phyloP scores from a whole-genome alignment of 257 asterid species.

The Salvia splendens region DNA sequence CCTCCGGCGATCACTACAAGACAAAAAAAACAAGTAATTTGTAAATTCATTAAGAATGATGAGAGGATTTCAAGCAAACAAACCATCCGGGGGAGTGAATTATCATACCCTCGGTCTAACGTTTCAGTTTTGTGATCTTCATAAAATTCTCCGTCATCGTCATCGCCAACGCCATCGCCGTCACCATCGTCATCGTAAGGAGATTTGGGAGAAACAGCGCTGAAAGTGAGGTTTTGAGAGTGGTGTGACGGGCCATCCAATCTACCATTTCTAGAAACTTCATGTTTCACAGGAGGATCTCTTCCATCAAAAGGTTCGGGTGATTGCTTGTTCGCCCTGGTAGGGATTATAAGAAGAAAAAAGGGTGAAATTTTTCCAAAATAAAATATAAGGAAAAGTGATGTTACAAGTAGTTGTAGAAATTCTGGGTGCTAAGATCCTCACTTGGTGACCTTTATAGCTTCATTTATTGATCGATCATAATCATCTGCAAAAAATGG shows the following conservation, averaged over 20 bases:
- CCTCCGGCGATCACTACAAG: conserved; percentile 70
- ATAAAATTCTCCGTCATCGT: conserved; percentile 50
- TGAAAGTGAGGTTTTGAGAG: conserved; percentile 44
- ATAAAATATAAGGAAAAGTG: background rate
- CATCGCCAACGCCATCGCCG: background rate
- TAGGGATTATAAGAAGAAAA: conserved; percentile 16
- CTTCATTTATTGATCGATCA: conserved; percentile 90
- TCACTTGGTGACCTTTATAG: conserved; percentile 90
- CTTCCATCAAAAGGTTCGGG: conserved; percentile 64
- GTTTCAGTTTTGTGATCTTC: conserved; percentile 53
- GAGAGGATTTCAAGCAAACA: conserved; percentile 3
- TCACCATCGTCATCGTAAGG: conserved; percentile 50
- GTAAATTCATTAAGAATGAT: background rate
- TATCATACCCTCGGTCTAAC: conserved; percentile 71
- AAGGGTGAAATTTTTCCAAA: background rate
- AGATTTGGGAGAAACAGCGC: conserved; percentile 63
- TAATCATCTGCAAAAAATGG: conserved; percentile 71
- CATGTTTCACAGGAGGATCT: conserved; percentile 54
- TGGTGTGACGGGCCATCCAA: conserved; percentile 65
- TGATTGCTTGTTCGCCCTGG: conserved; percentile 71
- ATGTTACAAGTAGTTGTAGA: conserved; percentile 19
- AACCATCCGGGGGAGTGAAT: background rate
- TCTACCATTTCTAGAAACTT: conserved; percentile 65
- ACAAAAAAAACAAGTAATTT: conserved; percentile 27
- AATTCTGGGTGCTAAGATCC: conserved; percentile 32